Percentiles rank a stretch among this genome's conserved stretches.
These are phyloP conservation scores for Lactuca saligna DNA, from an alignment of 129 eudicot genomes.

Conservation along the genomic window DNA sequence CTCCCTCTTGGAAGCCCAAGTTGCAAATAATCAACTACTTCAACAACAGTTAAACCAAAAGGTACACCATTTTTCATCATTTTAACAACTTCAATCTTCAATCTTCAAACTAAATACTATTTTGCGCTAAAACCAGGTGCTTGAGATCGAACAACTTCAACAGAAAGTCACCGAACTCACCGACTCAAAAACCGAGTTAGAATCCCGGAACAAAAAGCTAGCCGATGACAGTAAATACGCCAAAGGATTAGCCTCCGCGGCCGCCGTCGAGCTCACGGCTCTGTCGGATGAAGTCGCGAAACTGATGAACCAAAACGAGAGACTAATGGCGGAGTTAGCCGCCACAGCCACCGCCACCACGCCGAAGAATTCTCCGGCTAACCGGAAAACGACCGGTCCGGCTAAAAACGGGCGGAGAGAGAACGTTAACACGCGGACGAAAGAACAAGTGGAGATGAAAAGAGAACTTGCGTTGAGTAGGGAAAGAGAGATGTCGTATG, in stretches of 20 bases:
- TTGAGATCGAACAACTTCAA: constrained; percentile 69
- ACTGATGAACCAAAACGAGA: constrained; percentile 93
- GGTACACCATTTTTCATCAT: constrained; percentile 37
- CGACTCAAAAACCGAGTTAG: constrained; percentile 63
- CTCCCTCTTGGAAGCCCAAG: constrained; percentile 55
- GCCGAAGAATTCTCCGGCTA: constrained; percentile 57
- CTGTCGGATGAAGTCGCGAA: constrained; percentile 91
- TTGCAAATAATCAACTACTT: constrained; percentile 72
- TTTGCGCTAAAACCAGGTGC: constrained; percentile 37
- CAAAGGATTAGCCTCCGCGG: constrained; percentile 97
- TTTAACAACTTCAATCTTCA: not conserved
- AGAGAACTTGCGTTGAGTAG: constrained; percentile 70
- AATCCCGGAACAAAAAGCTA: constrained; percentile 71
- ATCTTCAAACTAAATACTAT: not conserved
- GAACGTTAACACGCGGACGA: constrained; percentile 31
- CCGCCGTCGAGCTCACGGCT: constrained; percentile 92
- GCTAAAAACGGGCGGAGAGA: constrained; percentile 54
- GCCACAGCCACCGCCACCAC: not conserved
- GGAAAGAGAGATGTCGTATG: constrained; percentile 79
- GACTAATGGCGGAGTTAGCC: constrained; percentile 41
- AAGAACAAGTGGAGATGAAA: constrained; percentile 68
- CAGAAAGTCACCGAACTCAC: constrained; percentile 54
- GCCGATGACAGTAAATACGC: constrained; percentile 95
- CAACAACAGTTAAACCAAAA: constrained; percentile 88
- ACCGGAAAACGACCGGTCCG: constrained; percentile 44